Conservation (phyloP, 768 basidiomycete species). For the Trametes meyenii region DNA sequence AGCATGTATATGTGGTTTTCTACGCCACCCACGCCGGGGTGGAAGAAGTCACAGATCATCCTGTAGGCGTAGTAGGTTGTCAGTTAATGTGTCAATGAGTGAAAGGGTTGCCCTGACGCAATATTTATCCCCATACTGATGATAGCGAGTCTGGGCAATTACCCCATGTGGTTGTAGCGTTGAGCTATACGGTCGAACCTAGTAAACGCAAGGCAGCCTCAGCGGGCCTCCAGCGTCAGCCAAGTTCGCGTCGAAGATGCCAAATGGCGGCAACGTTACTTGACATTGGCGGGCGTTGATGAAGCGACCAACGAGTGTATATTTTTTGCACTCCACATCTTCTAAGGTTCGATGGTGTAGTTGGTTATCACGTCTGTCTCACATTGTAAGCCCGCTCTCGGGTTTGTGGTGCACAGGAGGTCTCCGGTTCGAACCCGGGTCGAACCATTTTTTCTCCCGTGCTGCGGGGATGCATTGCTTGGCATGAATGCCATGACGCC, state of each 20-base stretch:
- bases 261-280: background rate
- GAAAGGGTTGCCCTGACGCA: slow-evolving; percentile 7
- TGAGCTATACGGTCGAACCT: no score
- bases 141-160: background rate
- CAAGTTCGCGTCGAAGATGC: background rate
- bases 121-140: slow-evolving; percentile 13
- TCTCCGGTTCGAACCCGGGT: slow-evolving; percentile 35
- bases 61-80: slow-evolving; percentile 40
- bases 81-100: background rate
- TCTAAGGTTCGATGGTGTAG: slow-evolving; percentile 33
- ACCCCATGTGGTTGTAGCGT: no score
- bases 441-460: slow-evolving; percentile 25
- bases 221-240: no score
- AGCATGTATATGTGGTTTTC: slow-evolving; percentile 97
- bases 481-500: background rate
- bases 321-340: no score
- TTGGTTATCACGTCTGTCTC: slow-evolving; percentile 35
- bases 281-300: no score
- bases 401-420: slow-evolving; percentile 24
- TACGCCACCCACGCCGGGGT: slow-evolving; percentile 92
- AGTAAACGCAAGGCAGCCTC: no score
- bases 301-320: no score
- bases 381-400: slow-evolving; percentile 3
- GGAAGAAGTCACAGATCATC: slow-evolving; percentile 97
- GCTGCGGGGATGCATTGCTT: background rate